phyloP scores from a whole-genome alignment of 192 early-diverging fungal species.

The Rhizophagus prolifer region DNA sequence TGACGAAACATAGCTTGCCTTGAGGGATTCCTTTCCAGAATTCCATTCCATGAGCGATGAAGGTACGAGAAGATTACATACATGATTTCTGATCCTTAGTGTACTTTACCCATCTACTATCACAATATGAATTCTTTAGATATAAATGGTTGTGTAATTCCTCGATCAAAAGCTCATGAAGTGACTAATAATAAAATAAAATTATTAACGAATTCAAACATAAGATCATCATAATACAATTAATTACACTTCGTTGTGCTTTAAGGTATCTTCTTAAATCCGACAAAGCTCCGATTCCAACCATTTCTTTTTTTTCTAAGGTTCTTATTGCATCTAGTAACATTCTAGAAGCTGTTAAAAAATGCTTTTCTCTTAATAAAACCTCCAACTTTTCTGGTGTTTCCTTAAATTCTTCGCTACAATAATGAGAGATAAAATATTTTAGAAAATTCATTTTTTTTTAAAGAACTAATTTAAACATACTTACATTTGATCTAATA shows the following conservation, averaged over 20 bases:
- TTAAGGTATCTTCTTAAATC: constrained; percentile 66
- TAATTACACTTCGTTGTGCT: constrained; percentile 48
- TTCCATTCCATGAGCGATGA: constrained; percentile 20
- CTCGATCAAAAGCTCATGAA: constrained; percentile 66
- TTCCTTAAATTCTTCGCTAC: constrained; percentile 66
- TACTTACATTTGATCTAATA: constrained; percentile 67
- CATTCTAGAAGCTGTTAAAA: constrained; percentile 62
- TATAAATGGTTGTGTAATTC: constrained; percentile 80
- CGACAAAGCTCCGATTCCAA: constrained; percentile 66
- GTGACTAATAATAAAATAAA: constrained; percentile 36
- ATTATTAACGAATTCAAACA: neutral
- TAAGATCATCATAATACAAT: neutral
- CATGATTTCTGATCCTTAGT: constrained; percentile 52
- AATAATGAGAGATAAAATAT: neutral
- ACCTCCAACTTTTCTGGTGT: constrained; percentile 62
- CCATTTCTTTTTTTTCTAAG: constrained; percentile 62
- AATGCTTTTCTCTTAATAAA: constrained; percentile 65
- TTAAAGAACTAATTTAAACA: neutral
- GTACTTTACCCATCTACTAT: constrained; percentile 59
- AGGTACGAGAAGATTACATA: constrained; percentile 35
- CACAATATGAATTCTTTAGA: constrained; percentile 75
- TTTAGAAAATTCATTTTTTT: neutral
- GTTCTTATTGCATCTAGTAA: constrained; percentile 64
- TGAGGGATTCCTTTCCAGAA: constrained; percentile 16
- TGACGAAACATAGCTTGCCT: neutral